Evolutionary conservation across 2,329 filamentous ascomycete genomes (phyloP).

Genomic region (Penicillium sclerotigenum): DNA sequence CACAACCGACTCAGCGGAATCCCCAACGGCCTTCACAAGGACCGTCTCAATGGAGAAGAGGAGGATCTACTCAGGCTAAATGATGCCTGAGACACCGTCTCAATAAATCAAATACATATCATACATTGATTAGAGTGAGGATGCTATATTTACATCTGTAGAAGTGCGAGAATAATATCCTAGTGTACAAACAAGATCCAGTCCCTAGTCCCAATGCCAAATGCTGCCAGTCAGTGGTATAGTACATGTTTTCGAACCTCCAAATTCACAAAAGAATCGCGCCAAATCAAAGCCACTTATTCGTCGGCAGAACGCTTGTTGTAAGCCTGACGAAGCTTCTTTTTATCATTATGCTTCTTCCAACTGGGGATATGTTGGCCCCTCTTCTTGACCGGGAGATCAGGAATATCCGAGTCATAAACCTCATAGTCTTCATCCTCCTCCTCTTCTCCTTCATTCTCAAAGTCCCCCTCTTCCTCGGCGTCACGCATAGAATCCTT

Average conservation of each 20-base stretch:
- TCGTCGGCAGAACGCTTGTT: constrained; percentile 32
- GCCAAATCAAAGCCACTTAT: constrained; percentile 7
- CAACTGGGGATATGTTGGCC: constrained; percentile 39
- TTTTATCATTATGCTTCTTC: constrained; percentile 46
- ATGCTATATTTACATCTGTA: constrained; percentile 22
- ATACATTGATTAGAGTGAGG: constrained; percentile 23
- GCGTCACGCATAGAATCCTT: constrained; percentile 19
- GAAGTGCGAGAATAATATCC: constrained; percentile 15
- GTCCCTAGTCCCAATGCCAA: constrained; percentile 11
- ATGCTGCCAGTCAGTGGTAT: constrained; percentile 13
- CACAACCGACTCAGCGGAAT: neutral
- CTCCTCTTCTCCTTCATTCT: constrained; percentile 27
- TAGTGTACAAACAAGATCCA: constrained; percentile 22
- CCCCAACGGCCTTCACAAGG: neutral
- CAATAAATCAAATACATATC: neutral
- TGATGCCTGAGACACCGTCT: neutral
- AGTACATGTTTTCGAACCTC: constrained; percentile 8
- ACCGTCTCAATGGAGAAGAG: neutral
- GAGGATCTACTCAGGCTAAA: neutral
- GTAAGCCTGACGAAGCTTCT: constrained; percentile 41
- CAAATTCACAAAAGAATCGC: neutral
- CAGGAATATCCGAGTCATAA: constrained; percentile 16
- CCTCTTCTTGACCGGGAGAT: constrained; percentile 29
- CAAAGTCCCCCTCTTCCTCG: constrained; percentile 21
- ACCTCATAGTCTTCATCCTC: constrained; percentile 26